phyloP scores from a whole-genome alignment of 257 asterid genomes.

The Scutellaria galericulata region DNA sequence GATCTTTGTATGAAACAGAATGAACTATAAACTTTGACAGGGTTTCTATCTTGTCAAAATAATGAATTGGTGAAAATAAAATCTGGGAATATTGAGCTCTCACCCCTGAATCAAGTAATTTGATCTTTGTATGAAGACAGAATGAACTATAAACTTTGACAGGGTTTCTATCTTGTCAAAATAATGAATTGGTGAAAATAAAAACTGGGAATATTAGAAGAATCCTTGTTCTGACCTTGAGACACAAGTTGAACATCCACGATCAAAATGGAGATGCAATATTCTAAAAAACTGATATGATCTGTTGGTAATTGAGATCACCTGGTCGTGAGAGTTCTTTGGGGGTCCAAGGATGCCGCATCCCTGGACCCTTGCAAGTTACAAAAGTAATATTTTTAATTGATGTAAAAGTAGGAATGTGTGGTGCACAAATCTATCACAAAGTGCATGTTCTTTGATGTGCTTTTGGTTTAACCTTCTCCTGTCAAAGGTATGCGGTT shows the following conservation, averaged over 20 bases:
- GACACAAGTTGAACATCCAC: slow-evolving; percentile 17
- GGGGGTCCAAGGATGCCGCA: neutral
- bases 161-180: neutral
- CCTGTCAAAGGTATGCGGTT: slow-evolving; percentile 6
- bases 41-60: slow-evolving; percentile 3
- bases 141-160: slow-evolving; percentile 1
- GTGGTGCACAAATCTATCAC: neutral
- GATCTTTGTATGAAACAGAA: slow-evolving; percentile 7
- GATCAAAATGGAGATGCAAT: slow-evolving; percentile 15
- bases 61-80: slow-evolving; percentile 15
- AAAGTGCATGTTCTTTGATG: slow-evolving; percentile 6
- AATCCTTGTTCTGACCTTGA: slow-evolving; percentile 17
- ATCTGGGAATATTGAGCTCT: slow-evolving; percentile 7
- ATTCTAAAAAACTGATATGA: slow-evolving; percentile 6
- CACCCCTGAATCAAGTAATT: slow-evolving; percentile 14
- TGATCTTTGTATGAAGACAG: slow-evolving; percentile 13
- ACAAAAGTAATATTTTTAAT: slow-evolving; percentile 13
- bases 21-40: neutral
- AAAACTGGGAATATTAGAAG: slow-evolving; percentile 10
- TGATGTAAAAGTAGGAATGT: neutral
- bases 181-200: slow-evolving; percentile 16
- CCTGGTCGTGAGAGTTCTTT: neutral
- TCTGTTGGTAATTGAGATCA: slow-evolving; percentile 24
- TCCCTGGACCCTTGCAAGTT: neutral
- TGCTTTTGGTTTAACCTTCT: slow-evolving; percentile 26